These are phyloP conservation scores for Xylaria sp. DNA, from an alignment of 2,329 filamentous ascomycete species.

Conservation along the genomic window DNA sequence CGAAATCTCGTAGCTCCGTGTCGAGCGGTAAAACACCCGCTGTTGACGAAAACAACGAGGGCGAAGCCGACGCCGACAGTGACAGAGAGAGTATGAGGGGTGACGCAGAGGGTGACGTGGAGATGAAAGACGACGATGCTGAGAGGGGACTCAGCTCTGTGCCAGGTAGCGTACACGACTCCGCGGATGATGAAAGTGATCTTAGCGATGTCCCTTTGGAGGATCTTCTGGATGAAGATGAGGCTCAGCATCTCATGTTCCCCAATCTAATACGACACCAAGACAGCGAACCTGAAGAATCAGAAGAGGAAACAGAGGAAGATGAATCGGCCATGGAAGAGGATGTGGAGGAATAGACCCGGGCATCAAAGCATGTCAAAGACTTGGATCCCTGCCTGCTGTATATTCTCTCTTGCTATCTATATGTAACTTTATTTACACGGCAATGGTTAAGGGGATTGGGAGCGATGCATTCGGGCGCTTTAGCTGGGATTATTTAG, in stretches of 20 bases:
- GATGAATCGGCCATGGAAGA: conserved; percentile 19
- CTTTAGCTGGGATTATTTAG: neutral
- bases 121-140: conserved; percentile 52
- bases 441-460: neutral
- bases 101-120: conserved; percentile 42
- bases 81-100: conserved; percentile 46
- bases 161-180: conserved; percentile 66
- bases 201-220: conserved; percentile 66
- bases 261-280: conserved; percentile 50
- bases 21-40: conserved; percentile 56
- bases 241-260: conserved; percentile 59
- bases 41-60: conserved; percentile 39
- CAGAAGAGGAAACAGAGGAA: conserved; percentile 19
- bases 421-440: neutral
- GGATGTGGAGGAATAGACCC: conserved; percentile 4
- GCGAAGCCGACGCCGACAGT: conserved; percentile 34
- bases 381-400: neutral
- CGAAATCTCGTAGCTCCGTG: conserved; percentile 58
- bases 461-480: neutral
- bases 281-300: conserved; percentile 20
- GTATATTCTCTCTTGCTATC: neutral
- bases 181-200: conserved; percentile 72
- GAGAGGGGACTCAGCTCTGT: conserved; percentile 53
- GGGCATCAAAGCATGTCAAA: neutral
- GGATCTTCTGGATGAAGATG: conserved; percentile 55